Evolutionary conservation across 2,329 filamentous ascomycete species (phyloP), one percentile per base, ranked within the genome.

Genomic region (Trichoderma endophyticum): DNA sequence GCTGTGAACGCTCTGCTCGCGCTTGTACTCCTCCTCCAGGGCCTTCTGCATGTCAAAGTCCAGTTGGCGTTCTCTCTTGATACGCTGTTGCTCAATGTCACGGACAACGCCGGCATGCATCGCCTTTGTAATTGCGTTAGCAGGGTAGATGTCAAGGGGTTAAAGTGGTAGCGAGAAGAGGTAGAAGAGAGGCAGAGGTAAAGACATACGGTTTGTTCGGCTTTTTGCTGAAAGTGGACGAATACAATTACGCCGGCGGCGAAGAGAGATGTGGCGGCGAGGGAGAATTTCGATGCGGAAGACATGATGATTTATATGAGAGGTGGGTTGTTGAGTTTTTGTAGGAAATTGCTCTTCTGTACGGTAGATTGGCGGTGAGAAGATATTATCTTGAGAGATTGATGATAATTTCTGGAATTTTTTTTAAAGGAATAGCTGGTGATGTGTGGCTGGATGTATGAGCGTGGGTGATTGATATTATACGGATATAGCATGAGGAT

Each of bases 51-150:
- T 90, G 75, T 98, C 95, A 78, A 99, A 99, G 80, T 99, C 96
- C 66, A 94, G 89, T 81, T 97, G 93, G 72, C 96, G 91, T 81
- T 99, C 96, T 75, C 89, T 88, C 84, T 98, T 98, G 75, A 98
- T 81, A 60, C 93, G 90, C 80, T 97, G 95, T 79, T 97, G 94
- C 79, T 98, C 95, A 86, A 98, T 92, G 79, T 99, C 96, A 75
- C 95, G 93, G 75, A 98, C 85, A 56, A 99, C 96, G 59, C 96
- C 96, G 76, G 92, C 89, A 79, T 99, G 96, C 96, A 99, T 99
- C 71, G 93, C 93, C 96, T 95, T 69, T 60, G 30, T 30, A 9
- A 21, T 6, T n/a, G 24, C n/a, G 56, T 67, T 62, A 67, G 57
- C 26, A 67, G 30, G 26, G 15, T 21, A 32, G 61, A 11, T 18